Conservation (phyloP, 345 rosid genomes). For the Sisymbrium irio region DNA sequence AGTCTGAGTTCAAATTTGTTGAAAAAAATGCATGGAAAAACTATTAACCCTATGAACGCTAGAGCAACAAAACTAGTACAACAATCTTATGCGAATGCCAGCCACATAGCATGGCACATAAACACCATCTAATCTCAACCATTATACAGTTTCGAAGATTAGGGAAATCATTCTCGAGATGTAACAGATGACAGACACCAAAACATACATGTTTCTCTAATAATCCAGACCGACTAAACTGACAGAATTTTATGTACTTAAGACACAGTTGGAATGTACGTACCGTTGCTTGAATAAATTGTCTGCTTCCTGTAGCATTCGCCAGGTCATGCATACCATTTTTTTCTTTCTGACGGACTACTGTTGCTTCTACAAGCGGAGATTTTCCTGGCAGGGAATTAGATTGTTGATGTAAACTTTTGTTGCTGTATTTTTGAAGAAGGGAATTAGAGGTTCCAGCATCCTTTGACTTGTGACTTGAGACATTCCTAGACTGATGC, state of each 20-base stretch:
- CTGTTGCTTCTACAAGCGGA: constrained; percentile 26
- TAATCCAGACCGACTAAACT: no score
- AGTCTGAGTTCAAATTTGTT: no score
- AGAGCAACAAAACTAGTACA: constrained; percentile 16
- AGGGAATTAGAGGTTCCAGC: constrained; percentile 42
- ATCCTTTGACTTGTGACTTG: constrained; percentile 55
- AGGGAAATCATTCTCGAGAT: constrained; percentile 3
- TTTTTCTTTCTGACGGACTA: constrained; percentile 50
- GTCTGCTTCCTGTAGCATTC: constrained; percentile 60
- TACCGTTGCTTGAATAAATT: constrained; percentile 50
- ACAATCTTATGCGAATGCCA: not conserved
- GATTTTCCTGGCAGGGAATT: constrained; percentile 52
- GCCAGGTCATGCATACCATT: constrained; percentile 50
- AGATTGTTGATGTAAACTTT: constrained; percentile 42
- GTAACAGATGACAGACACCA: not conserved
- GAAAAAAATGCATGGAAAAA: no score
- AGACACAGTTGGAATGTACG: constrained; percentile 16
- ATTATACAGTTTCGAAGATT: not conserved
- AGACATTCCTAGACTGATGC: constrained; percentile 39
- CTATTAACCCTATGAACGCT: constrained; percentile 15
- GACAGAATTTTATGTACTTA: no score
- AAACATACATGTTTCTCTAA: no score
- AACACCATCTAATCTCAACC: not conserved
- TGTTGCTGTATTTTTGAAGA: constrained; percentile 53
- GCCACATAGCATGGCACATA: not conserved